Percentiles rank a stretch among this genome's conserved stretches.
Evolutionary conservation across 2,329 filamentous ascomycete species (phyloP).

Genomic region (Aspergillus ibericus): DNA sequence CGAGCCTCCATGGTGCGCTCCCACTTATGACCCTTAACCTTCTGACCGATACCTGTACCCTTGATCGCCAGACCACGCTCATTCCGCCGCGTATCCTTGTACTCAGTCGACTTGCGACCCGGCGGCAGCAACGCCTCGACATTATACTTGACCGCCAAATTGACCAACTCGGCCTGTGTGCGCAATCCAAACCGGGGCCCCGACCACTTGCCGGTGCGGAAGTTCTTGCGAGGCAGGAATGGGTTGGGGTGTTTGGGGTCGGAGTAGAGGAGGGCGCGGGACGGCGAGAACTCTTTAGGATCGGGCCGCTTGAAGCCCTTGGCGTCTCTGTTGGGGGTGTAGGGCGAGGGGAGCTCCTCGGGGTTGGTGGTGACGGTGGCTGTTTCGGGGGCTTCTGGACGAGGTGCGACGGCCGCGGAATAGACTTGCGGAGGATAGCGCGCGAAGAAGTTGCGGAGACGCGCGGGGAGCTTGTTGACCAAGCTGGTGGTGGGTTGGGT

Average conservation of each 20-base stretch:
- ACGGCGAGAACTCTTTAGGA: constrained; percentile 31
- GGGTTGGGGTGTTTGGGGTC: constrained; percentile 65
- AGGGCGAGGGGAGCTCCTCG: constrained; percentile 36
- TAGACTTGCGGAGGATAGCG: constrained; percentile 73
- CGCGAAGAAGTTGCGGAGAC: constrained; percentile 82
- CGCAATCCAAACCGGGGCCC: constrained; percentile 80
- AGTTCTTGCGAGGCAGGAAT: constrained; percentile 77
- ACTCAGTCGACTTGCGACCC: constrained; percentile 72
- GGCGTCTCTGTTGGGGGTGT: constrained; percentile 43
- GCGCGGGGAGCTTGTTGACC: constrained; percentile 61
- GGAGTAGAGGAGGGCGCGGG: constrained; percentile 36
- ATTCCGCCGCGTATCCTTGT: constrained; percentile 65
- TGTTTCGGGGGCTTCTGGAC: constrained; percentile 22
- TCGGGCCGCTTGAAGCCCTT: constrained; percentile 41
- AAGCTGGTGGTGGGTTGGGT: constrained; percentile 21
- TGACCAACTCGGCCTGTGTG: constrained; percentile 86
- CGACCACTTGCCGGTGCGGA: constrained; percentile 77
- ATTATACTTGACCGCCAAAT: constrained; percentile 74
- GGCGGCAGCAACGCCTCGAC: constrained; percentile 79
- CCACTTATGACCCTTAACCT: constrained; percentile 92
- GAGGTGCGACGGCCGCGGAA: constrained; percentile 38
- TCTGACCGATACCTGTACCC: constrained; percentile 88
- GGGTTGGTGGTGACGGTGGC: not conserved
- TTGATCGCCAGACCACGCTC: constrained; percentile 82
- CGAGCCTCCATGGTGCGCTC: constrained; percentile 81